Base-by-base conservation (phyloP, 2,329 filamentous ascomycete species). In the Fusarium brachygibbosum region DNA sequence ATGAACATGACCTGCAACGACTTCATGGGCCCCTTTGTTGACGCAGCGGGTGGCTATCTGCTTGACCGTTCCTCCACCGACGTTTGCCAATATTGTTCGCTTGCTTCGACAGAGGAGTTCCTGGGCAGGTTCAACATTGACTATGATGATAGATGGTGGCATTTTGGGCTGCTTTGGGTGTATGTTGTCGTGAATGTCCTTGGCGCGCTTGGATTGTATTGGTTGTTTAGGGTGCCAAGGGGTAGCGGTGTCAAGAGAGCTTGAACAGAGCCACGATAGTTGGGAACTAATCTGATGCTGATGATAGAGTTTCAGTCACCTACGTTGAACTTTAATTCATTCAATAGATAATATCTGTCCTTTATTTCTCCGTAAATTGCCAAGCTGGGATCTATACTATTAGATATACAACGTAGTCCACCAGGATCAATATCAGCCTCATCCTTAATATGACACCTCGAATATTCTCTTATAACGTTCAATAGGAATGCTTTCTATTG, bases 111-210 rank as follows among this genome's bases (percentile, higher is more conserved):
- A 0, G 79, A 84, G 31, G 70, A 74, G n/a, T 82, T 79, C 41
- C 42, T 84, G 52, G 61, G 78, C 2, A 58, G 25, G 0, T 81
- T 82, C 28, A 78, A 81, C 28, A 83, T 85, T 50, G 78, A 79
- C 35, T 88, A 85, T 60, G 74, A 74, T 37, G 72, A 86, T 40
- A 75, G 84, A n/a, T 88, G 86, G 85, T 81, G 86, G 53, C 84
- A 88, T 58, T 86, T 84, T 56, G 86, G 86, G 0, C 76, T 89
- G 5, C 75, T 87, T 42, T 87, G 84, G 79, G 81, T 80, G 0
- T 88, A 86, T 57, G 79, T 86, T 34, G 74, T 79, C 5, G 84
- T 86, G 67, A 87, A 87, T 50, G 70, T 84, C 16, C 75, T 76
- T 12, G 82, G 79, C 2, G 83, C 85, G 0, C 72, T 86, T 17